Conservation (phyloP, 2,329 filamentous ascomycete genomes). For the Taxawa tesnikishii region DNA sequence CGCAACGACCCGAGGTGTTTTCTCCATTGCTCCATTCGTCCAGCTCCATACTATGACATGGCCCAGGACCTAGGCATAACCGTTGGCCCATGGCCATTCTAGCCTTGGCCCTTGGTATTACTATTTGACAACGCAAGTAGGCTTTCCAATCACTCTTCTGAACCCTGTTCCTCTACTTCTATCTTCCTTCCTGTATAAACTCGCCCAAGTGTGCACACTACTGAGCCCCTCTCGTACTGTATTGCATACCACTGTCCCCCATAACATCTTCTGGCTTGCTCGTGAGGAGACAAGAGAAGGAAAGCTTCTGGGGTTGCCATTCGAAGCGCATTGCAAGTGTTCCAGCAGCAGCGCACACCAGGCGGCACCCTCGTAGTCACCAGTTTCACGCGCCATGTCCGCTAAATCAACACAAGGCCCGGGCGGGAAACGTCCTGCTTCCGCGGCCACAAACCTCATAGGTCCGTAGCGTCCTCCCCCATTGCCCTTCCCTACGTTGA, state of each 20-base stretch:
- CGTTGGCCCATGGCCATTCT: neutral
- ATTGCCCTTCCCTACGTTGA: too few relatives aligned
- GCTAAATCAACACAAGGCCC: slow-evolving; percentile 45
- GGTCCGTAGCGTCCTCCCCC: too few relatives aligned
- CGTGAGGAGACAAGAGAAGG: neutral
- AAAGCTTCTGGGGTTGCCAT: neutral
- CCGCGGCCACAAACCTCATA: slow-evolving; percentile 81
- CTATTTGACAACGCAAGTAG: too few relatives aligned
- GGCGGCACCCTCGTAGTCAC: neutral
- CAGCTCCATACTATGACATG: neutral
- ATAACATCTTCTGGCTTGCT: neutral
- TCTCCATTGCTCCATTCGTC: slow-evolving; percentile 6
- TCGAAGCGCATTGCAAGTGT: neutral
- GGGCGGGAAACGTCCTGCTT: slow-evolving; percentile 63
- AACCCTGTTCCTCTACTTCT: neutral
- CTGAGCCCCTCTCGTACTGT: too few relatives aligned
- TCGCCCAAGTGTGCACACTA: too few relatives aligned
- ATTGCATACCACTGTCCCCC: neutral
- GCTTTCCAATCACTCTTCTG: neutral
- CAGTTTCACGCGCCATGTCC: slow-evolving; percentile 35
- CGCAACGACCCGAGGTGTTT: neutral
- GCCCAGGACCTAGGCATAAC: neutral
- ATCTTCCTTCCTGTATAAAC: neutral
- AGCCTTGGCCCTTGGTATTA: too few relatives aligned
- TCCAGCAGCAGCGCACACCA: neutral